Evolutionary conservation across 23 red algal species (phyloP), one percentile per base, ranked within the genome.

Genomic region (Gracilaria gracilis): DNA sequence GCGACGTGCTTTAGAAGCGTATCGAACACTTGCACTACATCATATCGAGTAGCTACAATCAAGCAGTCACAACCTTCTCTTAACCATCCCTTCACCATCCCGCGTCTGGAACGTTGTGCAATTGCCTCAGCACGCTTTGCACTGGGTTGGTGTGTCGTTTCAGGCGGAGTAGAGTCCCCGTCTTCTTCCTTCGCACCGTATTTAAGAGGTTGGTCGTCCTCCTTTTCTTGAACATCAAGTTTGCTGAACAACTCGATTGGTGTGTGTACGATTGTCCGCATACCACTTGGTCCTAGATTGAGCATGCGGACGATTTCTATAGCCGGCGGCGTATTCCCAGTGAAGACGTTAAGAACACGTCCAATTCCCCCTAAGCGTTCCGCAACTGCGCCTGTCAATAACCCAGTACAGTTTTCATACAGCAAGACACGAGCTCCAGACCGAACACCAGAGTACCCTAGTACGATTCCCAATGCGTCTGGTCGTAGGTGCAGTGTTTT

Each of bases 31-130:
- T 78, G 17, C 38, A 95, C 74, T 5, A 88, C 82, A 53, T 95
- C 93, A 32, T 58, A 82, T 72, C 93, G 93, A 17, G 93, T 89
- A 0, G 93, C 93, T 46, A 95, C 79, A 25, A 83, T 77, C 70
- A 95, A 51, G 44, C 72, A 80, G 44, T 87, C 83, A 47, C 82
- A 80, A 5, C 83, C 83, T 2, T 51, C 54, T 7, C 66, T 42
- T 9, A 95, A 24, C 82, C 82, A 80, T 1, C 48, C 21, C 84
- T 95, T 95, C 14, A 95, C 59, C 28, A 27, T 51, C 33, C 82
- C 85, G 14, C 84, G 84, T 40, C 75, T 79, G 33, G 93, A 58
- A 31, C 93, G 93, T 53, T 54, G 37, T 29, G 93, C 74, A 48
- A 87, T 86, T 23, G 81, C 81, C 35, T 80, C 75, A 19, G 82